A percentile compares a stretch with the other conserved stretches of the same genome.
Conservation (phyloP, 2,329 filamentous ascomycete genomes). For the Pseudogymnoascus sp. region DNA sequence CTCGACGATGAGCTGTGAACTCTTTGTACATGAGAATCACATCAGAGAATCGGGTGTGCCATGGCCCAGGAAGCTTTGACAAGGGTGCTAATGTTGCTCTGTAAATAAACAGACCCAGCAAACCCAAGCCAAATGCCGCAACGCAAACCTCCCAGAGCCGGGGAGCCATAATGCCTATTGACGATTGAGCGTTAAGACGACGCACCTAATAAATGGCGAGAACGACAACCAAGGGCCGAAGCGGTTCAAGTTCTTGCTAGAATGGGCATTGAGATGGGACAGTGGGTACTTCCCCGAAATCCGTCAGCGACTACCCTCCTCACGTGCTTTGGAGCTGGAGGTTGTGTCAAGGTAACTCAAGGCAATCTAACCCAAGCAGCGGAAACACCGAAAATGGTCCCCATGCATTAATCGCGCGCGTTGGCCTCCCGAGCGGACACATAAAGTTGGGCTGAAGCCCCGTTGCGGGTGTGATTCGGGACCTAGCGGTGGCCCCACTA, state of each 20-base stretch:
- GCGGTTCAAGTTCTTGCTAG: background rate
- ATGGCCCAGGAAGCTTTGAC: constrained; percentile 21
- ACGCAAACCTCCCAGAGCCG: background rate
- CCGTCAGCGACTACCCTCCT: background rate
- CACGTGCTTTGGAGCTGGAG: background rate
- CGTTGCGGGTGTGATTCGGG: background rate
- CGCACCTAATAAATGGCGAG: background rate
- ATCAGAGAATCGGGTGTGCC: constrained; percentile 16
- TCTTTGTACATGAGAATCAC: constrained; percentile 34
- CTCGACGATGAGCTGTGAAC: constrained; percentile 42
- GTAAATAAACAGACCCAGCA: background rate
- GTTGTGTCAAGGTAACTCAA: background rate
- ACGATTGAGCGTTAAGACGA: background rate
- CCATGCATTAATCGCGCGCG: background rate
- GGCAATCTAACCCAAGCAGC: background rate
- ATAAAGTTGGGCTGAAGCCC: background rate
- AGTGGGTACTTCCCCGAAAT: background rate
- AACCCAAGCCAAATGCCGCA: background rate
- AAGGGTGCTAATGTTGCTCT: constrained; percentile 14
- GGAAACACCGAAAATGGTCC: background rate
- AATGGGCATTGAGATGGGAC: background rate
- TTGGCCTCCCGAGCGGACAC: background rate
- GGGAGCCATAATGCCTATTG: background rate
- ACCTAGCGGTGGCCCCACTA: background rate
- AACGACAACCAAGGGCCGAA: background rate